Evolutionary conservation across 768 basidiomycete species (phyloP).

Genomic region (Rhizopogon salebrosus): DNA sequence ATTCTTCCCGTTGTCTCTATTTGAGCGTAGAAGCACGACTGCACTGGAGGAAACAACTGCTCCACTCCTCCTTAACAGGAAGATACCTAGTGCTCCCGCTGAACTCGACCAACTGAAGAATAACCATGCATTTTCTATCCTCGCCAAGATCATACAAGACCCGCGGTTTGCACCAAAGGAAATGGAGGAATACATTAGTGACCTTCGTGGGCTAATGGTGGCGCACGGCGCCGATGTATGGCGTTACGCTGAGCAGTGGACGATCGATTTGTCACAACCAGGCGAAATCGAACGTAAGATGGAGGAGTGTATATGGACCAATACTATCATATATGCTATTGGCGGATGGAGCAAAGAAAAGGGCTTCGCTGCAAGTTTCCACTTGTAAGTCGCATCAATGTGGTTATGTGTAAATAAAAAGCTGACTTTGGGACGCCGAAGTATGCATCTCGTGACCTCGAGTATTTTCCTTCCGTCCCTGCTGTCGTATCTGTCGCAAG

Average conservation of each 20-base stretch:
- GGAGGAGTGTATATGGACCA: slow-evolving; percentile 58
- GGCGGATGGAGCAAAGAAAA: slow-evolving; percentile 51
- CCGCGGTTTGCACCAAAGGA: slow-evolving; percentile 16
- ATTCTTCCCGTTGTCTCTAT: slow-evolving; percentile 12
- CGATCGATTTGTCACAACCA: slow-evolving; percentile 27
- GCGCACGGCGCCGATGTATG: background rate
- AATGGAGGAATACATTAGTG: slow-evolving; percentile 14
- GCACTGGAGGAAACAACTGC: background rate
- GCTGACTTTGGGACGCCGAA: background rate
- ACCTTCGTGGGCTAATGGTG: slow-evolving; percentile 6
- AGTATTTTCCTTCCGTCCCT: slow-evolving; percentile 22
- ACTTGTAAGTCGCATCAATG: slow-evolving; percentile 33
- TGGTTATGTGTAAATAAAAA: background rate
- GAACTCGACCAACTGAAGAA: slow-evolving; percentile 38
- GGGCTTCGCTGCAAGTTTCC: slow-evolving; percentile 40
- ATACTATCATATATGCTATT: slow-evolving; percentile 49
- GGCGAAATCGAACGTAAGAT: slow-evolving; percentile 45
- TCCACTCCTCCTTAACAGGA: slow-evolving; percentile 5
- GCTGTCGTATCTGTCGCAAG: slow-evolving; percentile 10
- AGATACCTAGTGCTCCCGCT: slow-evolving; percentile 1
- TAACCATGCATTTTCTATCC: slow-evolving; percentile 38
- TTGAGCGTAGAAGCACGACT: background rate
- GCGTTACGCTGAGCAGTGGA: slow-evolving; percentile 36
- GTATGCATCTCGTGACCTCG: slow-evolving; percentile 27
- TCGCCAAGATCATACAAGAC: slow-evolving; percentile 49